Base-by-base conservation (phyloP, 768 basidiomycete genomes). In the Rhizopogon roseolus region DNA sequence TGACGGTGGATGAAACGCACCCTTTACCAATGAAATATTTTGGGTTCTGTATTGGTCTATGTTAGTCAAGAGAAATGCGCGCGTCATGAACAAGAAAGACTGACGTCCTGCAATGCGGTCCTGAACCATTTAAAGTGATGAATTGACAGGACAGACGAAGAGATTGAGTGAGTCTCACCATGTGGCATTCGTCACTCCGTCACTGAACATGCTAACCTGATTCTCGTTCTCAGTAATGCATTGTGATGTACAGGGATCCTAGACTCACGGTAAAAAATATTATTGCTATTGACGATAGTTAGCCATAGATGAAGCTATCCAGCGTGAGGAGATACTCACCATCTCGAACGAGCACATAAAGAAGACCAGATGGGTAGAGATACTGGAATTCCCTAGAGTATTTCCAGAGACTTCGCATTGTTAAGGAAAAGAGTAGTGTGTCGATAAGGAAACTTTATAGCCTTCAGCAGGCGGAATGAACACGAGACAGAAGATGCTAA, bases 331-430 rank as follows among this genome's bases (percentile, higher is more conserved):
- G 14, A 32, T 22, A 2, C 62, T 55, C 44, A 66, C 65, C 64
- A n/a, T 66, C 66, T 45, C 64, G 57, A n/a, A 45, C 16, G 14
- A 66, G 65, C 38, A 58, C 45, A 34, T 6, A 37, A 7, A 58
- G 14, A 25, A 69, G 52, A 2, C 32, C 37, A 14, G 60, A 65
- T 2, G 55, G 46, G 10, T 14, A 16, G 19, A 45, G 4, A 2
- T 6, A 13, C 22, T 3, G 17, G 16, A 39, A 43, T 29, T 29
- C 53, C 9, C 6, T 39, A 1, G 25, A 36, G 14, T 42, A 22
- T 9, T 32, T 52, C 32, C 19, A 19, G 19, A 68, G 58, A 37
- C 50, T 46, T 10, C 3, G 25, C 4, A 6, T 46, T 7, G 62
- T 37, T 13, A 55, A 1, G 0, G 14, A 41, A 10, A 66, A 40